Evolutionary conservation across 306 rosid genomes (phyloP), one percentile per base, ranked within the genome.

Genomic region (Chamaecrista fasciculata): DNA sequence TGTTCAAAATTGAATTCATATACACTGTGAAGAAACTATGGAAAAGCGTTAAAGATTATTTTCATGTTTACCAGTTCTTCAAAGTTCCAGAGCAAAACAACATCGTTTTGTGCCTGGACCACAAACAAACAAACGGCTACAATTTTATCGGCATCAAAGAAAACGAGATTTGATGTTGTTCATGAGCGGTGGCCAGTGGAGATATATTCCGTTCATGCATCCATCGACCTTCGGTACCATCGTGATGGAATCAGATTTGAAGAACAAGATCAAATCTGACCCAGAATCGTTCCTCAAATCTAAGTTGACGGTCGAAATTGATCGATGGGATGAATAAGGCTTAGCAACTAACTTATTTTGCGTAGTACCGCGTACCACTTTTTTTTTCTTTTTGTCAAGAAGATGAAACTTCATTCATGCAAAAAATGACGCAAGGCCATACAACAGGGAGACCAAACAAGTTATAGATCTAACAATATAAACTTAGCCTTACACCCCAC

Each of bases 181-280:
- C n/a, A 63, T 8, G 0, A 47, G 40, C 6, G 62, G 34, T 11
- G 76, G 53, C 11, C 77, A 84, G 70, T 95, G 97, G 97, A 81
- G 75, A 74, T 81, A 95, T 0, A 75, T 81, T 52, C 88, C 86
- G 60, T 89, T 91, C 80, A 77, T 70, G 34, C 99, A 95, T 40
- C 99, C 99, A 0, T 83, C 99, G 1, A 91, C 92, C 7, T 76
- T 95, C 20, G 99, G 89, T 2, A 89, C 97, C 4, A 85, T 95
- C 14, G 72, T 89, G 28, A 95, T 95, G 97, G 97, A 91, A 33
- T 20, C 72, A 8, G 92, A 89, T 83, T 88, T 95, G 36, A 95
- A 86, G 78, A 58, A 66, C 51, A 95, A 79, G 73, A 79, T 95
- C 15, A 91, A 83, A 72, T 79, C 92, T 9, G 96, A 95, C 56